Evolutionary conservation across 768 basidiomycete species (phyloP).

Genomic region (Phaffia australis): DNA sequence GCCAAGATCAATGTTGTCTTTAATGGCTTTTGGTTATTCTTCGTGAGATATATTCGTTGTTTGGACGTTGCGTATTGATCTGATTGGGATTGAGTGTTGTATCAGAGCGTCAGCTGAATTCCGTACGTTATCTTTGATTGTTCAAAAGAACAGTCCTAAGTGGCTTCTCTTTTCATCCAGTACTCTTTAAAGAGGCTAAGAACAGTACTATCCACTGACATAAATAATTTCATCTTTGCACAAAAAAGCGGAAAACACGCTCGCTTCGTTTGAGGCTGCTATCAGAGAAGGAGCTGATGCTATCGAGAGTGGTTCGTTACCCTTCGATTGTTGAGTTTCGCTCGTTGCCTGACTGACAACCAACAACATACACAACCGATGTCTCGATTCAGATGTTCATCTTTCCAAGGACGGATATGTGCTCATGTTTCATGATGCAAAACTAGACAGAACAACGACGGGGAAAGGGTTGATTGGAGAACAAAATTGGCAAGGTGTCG

Average conservation of each 20-base stretch:
- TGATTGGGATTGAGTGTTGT: not conserved
- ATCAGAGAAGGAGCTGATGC: conserved; percentile 21
- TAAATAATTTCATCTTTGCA: too few relatives aligned
- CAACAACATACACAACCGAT: not conserved
- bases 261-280: conserved; percentile 13
- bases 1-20: not conserved
- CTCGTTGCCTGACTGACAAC: not conserved
- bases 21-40: not conserved
- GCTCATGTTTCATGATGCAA: conserved; percentile 40
- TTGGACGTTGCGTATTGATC: not conserved
- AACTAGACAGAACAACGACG: conserved; percentile 38
- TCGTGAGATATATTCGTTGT: not conserved
- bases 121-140: conserved; percentile 4
- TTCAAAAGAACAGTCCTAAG: not conserved
- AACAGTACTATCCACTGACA: not conserved
- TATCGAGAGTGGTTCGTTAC: conserved; percentile 12
- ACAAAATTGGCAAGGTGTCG: conserved; percentile 34
- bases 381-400: conserved; percentile 18
- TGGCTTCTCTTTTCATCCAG: not conserved
- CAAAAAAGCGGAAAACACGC: conserved; percentile 23
- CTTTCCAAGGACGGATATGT: conserved; percentile 26
- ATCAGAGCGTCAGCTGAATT: conserved; percentile 22
- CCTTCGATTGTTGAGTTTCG: not conserved
- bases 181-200: not conserved
- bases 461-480: conserved; percentile 36